Conservation (phyloP, 129 eudicot species). For the Glebionis coronaria region DNA sequence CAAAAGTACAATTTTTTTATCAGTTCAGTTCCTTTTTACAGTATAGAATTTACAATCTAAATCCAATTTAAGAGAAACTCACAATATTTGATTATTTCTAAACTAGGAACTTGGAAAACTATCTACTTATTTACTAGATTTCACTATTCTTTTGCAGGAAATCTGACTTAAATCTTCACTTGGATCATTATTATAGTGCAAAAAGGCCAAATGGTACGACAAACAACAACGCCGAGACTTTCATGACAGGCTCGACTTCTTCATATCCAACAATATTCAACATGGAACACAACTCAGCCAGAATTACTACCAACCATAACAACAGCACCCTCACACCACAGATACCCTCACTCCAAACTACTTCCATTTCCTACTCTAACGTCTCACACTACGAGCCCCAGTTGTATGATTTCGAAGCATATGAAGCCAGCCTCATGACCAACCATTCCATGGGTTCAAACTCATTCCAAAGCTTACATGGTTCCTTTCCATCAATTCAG, state of each 20-base stretch:
- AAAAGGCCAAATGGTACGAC: neutral
- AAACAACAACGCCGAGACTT: neutral
- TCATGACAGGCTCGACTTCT: neutral
- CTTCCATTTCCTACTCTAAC: neutral
- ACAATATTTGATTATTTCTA: no score
- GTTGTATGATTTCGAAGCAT: neutral
- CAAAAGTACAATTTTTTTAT: no score
- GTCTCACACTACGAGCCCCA: neutral
- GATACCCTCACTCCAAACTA: neutral
- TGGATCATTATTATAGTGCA: neutral
- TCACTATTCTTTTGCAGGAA: neutral
- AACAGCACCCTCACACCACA: neutral
- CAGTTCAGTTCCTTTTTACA: no score
- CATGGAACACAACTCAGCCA: neutral
- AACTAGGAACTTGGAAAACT: no score
- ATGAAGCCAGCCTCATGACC: neutral
- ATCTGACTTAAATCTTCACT: neutral
- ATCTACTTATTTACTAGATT: no score
- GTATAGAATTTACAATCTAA: no score
- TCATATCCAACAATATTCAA: constrained; percentile 6
- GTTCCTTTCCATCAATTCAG: constrained; percentile 2
- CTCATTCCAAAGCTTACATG: neutral
- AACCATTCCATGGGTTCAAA: constrained; percentile 16
- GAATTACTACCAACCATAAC: neutral
- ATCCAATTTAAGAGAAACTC: no score